Percentiles rank a stretch among this genome's conserved stretches.
Evolutionary conservation across 805 yeast genomes (phyloP).

Genomic region (Barnettozyma botsteinii): DNA sequence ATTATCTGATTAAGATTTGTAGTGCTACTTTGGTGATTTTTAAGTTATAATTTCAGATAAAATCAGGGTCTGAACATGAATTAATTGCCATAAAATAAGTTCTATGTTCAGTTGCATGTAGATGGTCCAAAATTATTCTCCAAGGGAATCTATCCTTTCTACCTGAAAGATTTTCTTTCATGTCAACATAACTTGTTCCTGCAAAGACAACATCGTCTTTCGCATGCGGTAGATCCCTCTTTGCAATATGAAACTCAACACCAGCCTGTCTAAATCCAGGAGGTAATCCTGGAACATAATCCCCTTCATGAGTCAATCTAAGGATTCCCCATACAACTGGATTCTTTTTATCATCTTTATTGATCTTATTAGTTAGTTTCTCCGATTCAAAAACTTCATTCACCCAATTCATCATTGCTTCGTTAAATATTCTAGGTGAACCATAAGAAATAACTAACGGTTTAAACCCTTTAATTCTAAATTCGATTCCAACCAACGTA

Average conservation of each 20-base stretch:
- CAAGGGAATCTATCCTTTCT: not conserved
- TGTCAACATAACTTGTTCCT: slow-evolving; percentile 7
- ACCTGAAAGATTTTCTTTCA: not conserved
- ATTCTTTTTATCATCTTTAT: slow-evolving; percentile 6
- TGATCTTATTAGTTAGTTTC: slow-evolving; percentile 21
- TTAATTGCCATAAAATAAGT: slow-evolving; percentile 31
- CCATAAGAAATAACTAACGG: slow-evolving; percentile 58
- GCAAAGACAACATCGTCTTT: slow-evolving; percentile 11
- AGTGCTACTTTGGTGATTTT: not conserved
- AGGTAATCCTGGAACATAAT: slow-evolving; percentile 56
- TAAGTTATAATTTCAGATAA: not conserved
- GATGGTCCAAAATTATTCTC: slow-evolving; percentile 11
- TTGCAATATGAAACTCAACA: slow-evolving; percentile 29
- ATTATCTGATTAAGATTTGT: not conserved
- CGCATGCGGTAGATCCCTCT: slow-evolving; percentile 34
- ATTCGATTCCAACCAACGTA: slow-evolving; percentile 55
- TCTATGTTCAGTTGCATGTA: slow-evolving; percentile 34
- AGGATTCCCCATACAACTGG: slow-evolving; percentile 38
- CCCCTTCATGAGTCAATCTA: slow-evolving; percentile 53
- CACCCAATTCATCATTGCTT: slow-evolving; percentile 44
- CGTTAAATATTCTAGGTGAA: slow-evolving; percentile 61
- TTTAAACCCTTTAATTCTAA: slow-evolving; percentile 45
- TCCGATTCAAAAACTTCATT: slow-evolving; percentile 43
- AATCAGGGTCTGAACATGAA: slow-evolving; percentile 26
- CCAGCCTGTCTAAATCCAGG: slow-evolving; percentile 35